Conservation (phyloP, 2,329 filamentous ascomycete genomes). For the Aspergillus sp. region DNA sequence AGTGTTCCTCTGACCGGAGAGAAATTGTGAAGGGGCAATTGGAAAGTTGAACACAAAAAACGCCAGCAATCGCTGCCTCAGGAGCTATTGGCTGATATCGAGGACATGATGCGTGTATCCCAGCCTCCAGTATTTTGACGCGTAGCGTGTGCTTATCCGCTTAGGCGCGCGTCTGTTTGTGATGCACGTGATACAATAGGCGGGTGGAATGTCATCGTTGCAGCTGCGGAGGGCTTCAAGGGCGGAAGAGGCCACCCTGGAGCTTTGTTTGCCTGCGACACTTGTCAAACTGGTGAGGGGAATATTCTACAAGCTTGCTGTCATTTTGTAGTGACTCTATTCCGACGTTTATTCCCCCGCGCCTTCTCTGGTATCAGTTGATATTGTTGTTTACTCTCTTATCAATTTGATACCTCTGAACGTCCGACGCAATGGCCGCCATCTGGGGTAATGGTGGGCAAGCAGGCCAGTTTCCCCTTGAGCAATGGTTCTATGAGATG, state of each 20-base stretch:
- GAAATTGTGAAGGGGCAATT: not conserved
- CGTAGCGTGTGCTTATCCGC: conserved; percentile 10
- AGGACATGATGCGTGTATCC: conserved; percentile 2
- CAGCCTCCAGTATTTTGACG: conserved; percentile 17
- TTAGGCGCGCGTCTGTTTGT: conserved; percentile 8
- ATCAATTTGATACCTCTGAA: not conserved
- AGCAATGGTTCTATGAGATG: conserved; percentile 99
- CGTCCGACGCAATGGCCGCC: conserved; percentile 32
- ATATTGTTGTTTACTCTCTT: not conserved
- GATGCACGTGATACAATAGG: conserved; percentile 4
- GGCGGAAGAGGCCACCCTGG: conserved; percentile 17
- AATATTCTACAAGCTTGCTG: not conserved
- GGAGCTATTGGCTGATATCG: not conserved
- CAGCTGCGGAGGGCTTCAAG: conserved; percentile 1
- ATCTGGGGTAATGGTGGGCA: conserved; percentile 40
- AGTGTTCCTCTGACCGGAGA: too few relatives aligned
- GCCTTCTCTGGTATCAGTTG: not conserved
- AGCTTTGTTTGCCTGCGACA: conserved; percentile 1
- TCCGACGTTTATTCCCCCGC: not conserved
- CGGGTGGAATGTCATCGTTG: conserved; percentile 1
- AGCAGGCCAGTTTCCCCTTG: conserved; percentile 65
- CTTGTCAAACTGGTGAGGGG: not conserved
- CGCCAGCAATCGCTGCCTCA: not conserved
- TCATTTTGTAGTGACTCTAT: not conserved
- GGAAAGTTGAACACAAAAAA: not conserved